phyloP scores from a whole-genome alignment of 2,329 filamentous ascomycete genomes.

The Diaporthe australafricana region DNA sequence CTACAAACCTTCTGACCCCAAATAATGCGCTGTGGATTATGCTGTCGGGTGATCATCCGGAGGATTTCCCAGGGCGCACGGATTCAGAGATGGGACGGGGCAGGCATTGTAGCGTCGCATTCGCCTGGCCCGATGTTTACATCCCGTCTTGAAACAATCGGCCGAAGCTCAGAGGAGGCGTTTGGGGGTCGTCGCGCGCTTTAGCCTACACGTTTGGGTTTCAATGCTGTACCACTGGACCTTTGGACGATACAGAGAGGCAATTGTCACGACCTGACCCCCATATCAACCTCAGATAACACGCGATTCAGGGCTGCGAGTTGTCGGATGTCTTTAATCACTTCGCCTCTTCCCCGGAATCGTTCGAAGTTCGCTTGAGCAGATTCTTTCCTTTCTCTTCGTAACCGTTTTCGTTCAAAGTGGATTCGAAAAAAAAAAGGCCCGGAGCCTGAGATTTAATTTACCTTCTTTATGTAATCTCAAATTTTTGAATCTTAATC shows the following conservation, averaged over 20 bases:
- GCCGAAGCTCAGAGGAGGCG: conserved; percentile 19
- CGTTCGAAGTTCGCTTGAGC: background rate
- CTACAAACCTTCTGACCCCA: background rate
- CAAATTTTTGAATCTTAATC: background rate
- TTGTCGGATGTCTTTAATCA: background rate
- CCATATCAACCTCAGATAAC: background rate
- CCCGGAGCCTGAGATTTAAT: conserved; percentile 10
- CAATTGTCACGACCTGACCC: background rate
- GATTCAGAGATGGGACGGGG: conserved; percentile 5
- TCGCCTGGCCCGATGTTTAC: conserved; percentile 20
- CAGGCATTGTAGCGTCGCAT: background rate
- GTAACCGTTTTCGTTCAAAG: background rate
- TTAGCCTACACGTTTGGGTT: conserved; percentile 19
- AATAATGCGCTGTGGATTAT: background rate
- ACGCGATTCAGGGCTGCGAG: background rate
- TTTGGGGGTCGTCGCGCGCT: background rate
- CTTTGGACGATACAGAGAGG: background rate
- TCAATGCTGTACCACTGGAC: conserved; percentile 8
- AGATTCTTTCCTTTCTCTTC: conserved; percentile 17
- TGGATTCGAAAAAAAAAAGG: conserved; percentile 11
- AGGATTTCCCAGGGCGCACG: background rate
- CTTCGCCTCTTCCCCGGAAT: conserved; percentile 1
- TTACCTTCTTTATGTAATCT: conserved; percentile 15
- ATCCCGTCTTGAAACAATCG: conserved; percentile 25
- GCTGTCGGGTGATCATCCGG: conserved; percentile 23